Percentiles rank a stretch among this genome's conserved stretches.
These are phyloP conservation scores for Ogataea zsoltii DNA, from an alignment of 805 yeast species.

Conservation along the genomic window DNA sequence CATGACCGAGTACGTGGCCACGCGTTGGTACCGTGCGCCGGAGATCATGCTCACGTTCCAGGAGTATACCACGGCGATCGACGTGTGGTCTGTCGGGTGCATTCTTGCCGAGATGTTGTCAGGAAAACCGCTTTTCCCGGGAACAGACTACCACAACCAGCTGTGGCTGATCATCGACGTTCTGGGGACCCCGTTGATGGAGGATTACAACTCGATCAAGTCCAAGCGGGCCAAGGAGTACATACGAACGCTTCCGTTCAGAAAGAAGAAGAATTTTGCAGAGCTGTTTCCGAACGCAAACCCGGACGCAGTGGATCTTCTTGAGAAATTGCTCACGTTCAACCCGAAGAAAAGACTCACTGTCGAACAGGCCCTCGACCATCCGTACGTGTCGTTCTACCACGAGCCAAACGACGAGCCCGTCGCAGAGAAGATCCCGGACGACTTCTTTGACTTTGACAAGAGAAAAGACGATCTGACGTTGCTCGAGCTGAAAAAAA, in stretches of 20 bases:
- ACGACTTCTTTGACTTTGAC: constrained; percentile 89
- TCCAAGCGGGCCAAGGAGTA: constrained; percentile 87
- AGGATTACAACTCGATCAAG: constrained; percentile 72
- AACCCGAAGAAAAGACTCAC: constrained; percentile 82
- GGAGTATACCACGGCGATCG: constrained; percentile 92
- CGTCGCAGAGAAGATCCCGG: constrained; percentile 75
- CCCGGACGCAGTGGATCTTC: constrained; percentile 67
- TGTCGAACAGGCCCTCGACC: constrained; percentile 80
- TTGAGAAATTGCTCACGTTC: constrained; percentile 72
- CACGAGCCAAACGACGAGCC: constrained; percentile 97
- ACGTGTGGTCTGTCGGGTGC: constrained; percentile 96
- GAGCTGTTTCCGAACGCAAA: constrained; percentile 52
- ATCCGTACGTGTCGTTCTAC: constrained; percentile 83
- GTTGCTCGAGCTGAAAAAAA: constrained; percentile 70
- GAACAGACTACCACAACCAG: constrained; percentile 91
- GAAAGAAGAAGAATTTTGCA: constrained; percentile 58
- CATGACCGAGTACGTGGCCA: constrained; percentile 97
- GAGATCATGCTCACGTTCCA: constrained; percentile 95
- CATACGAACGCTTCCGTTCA: constrained; percentile 73
- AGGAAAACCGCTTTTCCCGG: constrained; percentile 89
- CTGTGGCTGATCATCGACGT: constrained; percentile 80
- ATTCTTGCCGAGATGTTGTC: constrained; percentile 87
- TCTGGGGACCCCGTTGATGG: constrained; percentile 84
- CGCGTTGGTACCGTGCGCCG: constrained; percentile 97
- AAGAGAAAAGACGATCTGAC: constrained; percentile 75